Conservation (phyloP, 2,329 filamentous ascomycete genomes). For the Coniochaeta sp. region DNA sequence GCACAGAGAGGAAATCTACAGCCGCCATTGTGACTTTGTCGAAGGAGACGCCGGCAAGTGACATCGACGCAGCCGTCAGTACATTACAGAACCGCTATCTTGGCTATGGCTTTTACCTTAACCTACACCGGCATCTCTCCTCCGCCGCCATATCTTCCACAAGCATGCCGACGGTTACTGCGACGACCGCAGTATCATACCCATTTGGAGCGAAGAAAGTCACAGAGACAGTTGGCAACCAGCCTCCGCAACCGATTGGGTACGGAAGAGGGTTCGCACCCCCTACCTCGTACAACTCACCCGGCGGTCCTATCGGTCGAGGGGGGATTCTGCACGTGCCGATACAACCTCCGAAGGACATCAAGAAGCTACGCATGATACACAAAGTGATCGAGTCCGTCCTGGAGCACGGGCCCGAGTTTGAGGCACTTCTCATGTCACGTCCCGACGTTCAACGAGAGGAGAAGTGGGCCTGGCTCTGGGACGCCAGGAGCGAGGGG, state of each 20-base stretch:
- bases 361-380: slow-evolving; percentile 73
- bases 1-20: slow-evolving; percentile 60
- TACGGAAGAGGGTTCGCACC: slow-evolving; percentile 65
- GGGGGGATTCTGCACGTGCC: slow-evolving; percentile 55
- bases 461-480: slow-evolving; percentile 91
- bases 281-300: slow-evolving; percentile 56
- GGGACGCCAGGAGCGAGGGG: slow-evolving; percentile 70
- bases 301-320: slow-evolving; percentile 32
- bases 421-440: slow-evolving; percentile 88
- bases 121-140: slow-evolving; percentile 73
- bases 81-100: slow-evolving; percentile 75
- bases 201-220: slow-evolving; percentile 73
- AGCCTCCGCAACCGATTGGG: slow-evolving; percentile 26
- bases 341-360: slow-evolving; percentile 67
- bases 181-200: slow-evolving; percentile 41
- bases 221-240: slow-evolving; percentile 27
- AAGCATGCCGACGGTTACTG: slow-evolving; percentile 26
- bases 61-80: slow-evolving; percentile 76
- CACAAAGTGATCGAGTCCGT: slow-evolving; percentile 81
- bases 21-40: slow-evolving; percentile 76
- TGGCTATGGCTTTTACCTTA: slow-evolving; percentile 76
- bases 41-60: slow-evolving; percentile 71
- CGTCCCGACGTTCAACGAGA: slow-evolving; percentile 74
- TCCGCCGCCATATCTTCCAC: slow-evolving; percentile 56
- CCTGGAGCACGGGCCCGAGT: slow-evolving; percentile 72